Percentiles rank a stretch among this genome's conserved stretches.
Evolutionary conservation across 108 stramenopile species (phyloP).

Genomic region (Chaetoceros tenuissimus): DNA sequence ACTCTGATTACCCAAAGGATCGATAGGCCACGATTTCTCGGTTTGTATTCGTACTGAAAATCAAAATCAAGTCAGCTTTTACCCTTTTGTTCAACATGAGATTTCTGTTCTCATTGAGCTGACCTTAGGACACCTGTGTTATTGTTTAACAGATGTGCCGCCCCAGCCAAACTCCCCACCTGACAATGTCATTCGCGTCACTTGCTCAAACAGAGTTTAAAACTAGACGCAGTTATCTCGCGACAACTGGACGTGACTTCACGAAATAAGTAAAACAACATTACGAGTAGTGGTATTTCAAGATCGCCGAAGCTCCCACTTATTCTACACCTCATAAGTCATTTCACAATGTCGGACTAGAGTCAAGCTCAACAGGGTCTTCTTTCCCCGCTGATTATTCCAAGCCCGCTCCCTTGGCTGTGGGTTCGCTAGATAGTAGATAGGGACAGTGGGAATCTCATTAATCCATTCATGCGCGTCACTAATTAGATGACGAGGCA

Average conservation of each 20-base stretch:
- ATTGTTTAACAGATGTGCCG: conserved; percentile 92
- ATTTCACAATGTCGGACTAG: conserved; percentile 96
- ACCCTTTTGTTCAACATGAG: conserved; percentile 89
- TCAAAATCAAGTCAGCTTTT: conserved; percentile 96
- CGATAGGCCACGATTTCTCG: conserved; percentile 95
- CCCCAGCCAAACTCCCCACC: conserved; percentile 93
- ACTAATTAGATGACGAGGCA: conserved; percentile 87
- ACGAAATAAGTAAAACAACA: conserved; percentile 95
- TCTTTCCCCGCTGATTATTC: conserved; percentile 88
- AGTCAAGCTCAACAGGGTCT: conserved; percentile 98
- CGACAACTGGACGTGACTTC: conserved; percentile 74
- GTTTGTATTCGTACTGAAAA: conserved; percentile 95
- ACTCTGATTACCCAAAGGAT: conserved; percentile 93
- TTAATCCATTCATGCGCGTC: conserved; percentile 88
- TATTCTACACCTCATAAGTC: conserved; percentile 97
- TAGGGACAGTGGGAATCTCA: conserved; percentile 94
- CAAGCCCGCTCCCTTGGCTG: conserved; percentile 95
- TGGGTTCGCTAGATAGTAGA: conserved; percentile 95
- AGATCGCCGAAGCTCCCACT: conserved; percentile 87
- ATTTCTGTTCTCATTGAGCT: conserved; percentile 96
- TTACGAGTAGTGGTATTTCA: conserved; percentile 97
- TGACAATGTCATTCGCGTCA: conserved; percentile 90
- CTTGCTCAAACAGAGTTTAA: conserved; percentile 50
- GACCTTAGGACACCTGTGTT: conserved; percentile 93
- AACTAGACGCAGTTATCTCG: conserved; percentile 75